Evolutionary conservation across 768 basidiomycete genomes (phyloP).

Genomic region (Leucocoprinus sp.): DNA sequence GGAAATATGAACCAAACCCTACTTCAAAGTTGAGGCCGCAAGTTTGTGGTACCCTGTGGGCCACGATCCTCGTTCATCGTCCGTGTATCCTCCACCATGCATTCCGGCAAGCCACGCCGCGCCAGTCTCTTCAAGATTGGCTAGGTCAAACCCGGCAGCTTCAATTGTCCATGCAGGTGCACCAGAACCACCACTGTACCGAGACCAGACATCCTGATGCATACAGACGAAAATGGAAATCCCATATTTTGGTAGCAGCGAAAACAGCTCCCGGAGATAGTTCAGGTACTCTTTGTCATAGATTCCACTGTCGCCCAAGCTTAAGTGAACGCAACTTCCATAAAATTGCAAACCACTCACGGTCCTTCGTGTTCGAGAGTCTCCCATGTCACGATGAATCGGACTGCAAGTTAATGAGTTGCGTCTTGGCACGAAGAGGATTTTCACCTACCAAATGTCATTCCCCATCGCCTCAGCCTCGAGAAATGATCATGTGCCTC

Average conservation of each 20-base stretch:
- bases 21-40: conserved; percentile 91
- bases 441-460: conserved; percentile 66
- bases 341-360: conserved; percentile 39
- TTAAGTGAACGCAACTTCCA: conserved; percentile 2
- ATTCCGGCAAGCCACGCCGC: conserved; percentile 86
- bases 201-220: conserved; percentile 96
- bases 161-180: conserved; percentile 96
- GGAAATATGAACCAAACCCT: conserved; percentile 20
- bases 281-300: conserved; percentile 80
- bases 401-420: conserved; percentile 38
- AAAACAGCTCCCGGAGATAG: conserved; percentile 66
- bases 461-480: conserved; percentile 76
- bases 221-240: conserved; percentile 68
- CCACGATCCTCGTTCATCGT: conserved; percentile 81
- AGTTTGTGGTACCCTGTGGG: conserved; percentile 92
- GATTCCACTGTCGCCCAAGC: conserved; percentile 44
- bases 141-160: conserved; percentile 75
- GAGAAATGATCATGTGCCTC: conserved; percentile 83
- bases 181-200: conserved; percentile 90
- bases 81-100: conserved; percentile 63
- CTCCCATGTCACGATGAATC: conserved; percentile 96
- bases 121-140: conserved; percentile 69
- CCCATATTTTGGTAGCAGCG: conserved; percentile 64
- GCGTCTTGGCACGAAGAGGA: not conserved
- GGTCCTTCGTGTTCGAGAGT: conserved; percentile 90